Evolutionary conservation across 2,329 filamentous ascomycete genomes (phyloP), one percentile per base, ranked within the genome.

Genomic region (Colletotrichum tropicale): DNA sequence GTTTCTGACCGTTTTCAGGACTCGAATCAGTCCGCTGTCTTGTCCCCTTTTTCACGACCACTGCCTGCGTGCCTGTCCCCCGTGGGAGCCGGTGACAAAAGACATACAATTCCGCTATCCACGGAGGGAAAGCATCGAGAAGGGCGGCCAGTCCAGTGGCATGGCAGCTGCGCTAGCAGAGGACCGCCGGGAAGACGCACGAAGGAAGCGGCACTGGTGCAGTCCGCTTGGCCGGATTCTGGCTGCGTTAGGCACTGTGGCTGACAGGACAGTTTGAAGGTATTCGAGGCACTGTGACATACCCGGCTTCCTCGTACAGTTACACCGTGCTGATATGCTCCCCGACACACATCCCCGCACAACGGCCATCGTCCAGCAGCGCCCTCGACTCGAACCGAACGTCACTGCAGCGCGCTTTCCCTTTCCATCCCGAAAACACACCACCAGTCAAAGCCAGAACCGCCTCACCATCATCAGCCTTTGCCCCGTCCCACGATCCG

Each of bases 371-470:
- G n/a, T 61, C 66, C 36, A 58, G 13, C 62, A 28, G 16, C 43
- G 32, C 18, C 32, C 24, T 26, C 43, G 12, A 28, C 58, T 72
- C 21, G n/a, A 71, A 38, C 36, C 38, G 67, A 52, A 66, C 60
- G 71, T 61, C 52, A 66, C 72, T 55, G 52, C 68, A 28, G 15
- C 32, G 38, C 48, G 55, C 72, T 66, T 60, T 70, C 66, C 66
- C 58, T 64, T 71, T 71, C 60, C 43, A 65, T 69, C 58, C 66
- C 43, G 16, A 64, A 61, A 71, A 38, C 67, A 75, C 69, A 56
- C 71, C 55, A 67, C 55, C 69, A 52, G 34, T 62, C 36, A 52
- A 70, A 34, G 67, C 67, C 58, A 70, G 67, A 70, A 52, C 66
- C 52, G 52, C 66, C 52, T 68, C 66, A 60, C 52, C 52, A 68